Evolutionary conservation across 148 eudicot species (phyloP), one percentile per base, ranked within the genome.

Genomic region (Rhododendron ferrugineum): DNA sequence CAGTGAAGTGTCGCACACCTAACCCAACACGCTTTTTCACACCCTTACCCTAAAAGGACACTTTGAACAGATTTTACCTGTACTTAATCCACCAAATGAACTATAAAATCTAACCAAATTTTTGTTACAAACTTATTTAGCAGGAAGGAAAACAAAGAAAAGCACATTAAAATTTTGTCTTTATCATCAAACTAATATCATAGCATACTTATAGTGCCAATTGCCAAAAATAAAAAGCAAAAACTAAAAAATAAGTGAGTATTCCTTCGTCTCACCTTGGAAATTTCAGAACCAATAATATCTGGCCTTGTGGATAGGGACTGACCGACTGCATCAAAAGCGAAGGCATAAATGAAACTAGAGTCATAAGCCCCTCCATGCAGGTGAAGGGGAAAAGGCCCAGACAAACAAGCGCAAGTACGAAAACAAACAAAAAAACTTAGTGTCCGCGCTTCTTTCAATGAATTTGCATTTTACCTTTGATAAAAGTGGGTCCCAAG

Each of bases 291-390:
- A 76, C 99, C 99, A 82, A 93, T 91, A 74, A 97, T 93, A 89
- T 97, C 99, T 84, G 99, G 99, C 88, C 99, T 93, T 80, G 99
- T 97, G 75, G 99, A 92, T 84, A 97, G 98, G 84, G 99, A 97
- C 86, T 97, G 99, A 70, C 99, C 98, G 77, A 95, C 99, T 97
- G 98, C 93, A 91, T 84, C 83, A 86, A 81, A 85, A 89, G 85
- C 78, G 80, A 62, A 85, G 49, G 79, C 81, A 90, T 42, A 72
- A 83, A 62, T 50, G 79, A 87, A 79, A 85, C 85, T 72, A 60
- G 76, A 86, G 52, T 70, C 52, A 37, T 49, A 60, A 70, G 47
- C 44, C 42, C 49, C 76, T 58, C 70, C 16, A 22, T 58, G 37
- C 60, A 49, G 40, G 75, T 37, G 36, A 76, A 54, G 32, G 83